Conservation (phyloP, 495 filamentous ascomycete species). For the Xylona heveae region DNA sequence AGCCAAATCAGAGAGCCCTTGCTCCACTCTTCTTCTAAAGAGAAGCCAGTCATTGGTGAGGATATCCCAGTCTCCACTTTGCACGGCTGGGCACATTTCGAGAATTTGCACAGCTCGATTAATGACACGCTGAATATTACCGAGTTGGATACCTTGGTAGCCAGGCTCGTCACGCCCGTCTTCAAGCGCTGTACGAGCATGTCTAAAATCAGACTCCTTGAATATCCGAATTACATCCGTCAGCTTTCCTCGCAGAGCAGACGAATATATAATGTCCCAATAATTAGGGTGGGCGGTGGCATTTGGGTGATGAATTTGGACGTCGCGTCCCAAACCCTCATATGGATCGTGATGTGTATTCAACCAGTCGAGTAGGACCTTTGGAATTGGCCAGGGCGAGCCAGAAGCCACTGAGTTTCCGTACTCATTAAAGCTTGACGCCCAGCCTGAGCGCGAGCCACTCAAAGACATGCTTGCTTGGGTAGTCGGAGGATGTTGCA, state of each 20-base stretch:
- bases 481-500: conserved; percentile 5
- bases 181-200: conserved; percentile 35
- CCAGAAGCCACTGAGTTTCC: conserved; percentile 6
- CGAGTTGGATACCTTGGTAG: conserved; percentile 48
- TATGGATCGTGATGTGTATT: conserved; percentile 43
- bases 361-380: conserved; percentile 61
- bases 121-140: conserved; percentile 47
- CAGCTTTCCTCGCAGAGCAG: conserved; percentile 51
- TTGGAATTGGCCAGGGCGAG: conserved; percentile 31
- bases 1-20: conserved; percentile 42
- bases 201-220: conserved; percentile 43
- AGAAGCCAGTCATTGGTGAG: conserved; percentile 52
- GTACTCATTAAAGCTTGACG: conserved; percentile 2
- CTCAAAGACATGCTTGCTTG: conserved; percentile 8
- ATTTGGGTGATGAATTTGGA: conserved; percentile 40
- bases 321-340: conserved; percentile 30
- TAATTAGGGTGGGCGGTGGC: conserved; percentile 51
- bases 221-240: conserved; percentile 37
- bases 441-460: conserved; percentile 6
- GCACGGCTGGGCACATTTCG: conserved; percentile 44
- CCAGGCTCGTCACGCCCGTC: conserved; percentile 36
- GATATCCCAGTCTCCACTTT: conserved; percentile 51
- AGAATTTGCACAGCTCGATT: conserved; percentile 42
- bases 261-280: conserved; percentile 54
- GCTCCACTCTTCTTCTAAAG: conserved; percentile 47